phyloP scores from a whole-genome alignment of 1,284 basidiomycete genomes.

The Neonothopanus nambi region DNA sequence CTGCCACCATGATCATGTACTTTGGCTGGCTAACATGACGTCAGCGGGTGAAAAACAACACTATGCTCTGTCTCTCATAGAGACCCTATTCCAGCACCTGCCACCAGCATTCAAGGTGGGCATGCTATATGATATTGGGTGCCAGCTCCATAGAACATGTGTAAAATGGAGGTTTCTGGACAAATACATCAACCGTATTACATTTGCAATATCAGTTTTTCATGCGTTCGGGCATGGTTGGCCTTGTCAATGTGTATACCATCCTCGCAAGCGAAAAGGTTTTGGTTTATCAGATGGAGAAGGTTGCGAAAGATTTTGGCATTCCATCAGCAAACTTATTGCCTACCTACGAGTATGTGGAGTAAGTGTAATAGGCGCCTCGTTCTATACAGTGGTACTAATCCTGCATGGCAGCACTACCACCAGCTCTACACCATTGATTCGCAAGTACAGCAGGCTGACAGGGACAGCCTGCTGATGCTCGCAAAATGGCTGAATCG shows the following conservation, averaged over 20 bases:
- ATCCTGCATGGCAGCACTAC: conserved; percentile 8
- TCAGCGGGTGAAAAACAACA: conserved; percentile 31
- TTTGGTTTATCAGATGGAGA: conserved; percentile 36
- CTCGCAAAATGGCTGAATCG: conserved; percentile 22
- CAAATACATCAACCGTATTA: conserved; percentile 20
- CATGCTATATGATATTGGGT: conserved; percentile 31
- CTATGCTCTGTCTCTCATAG: conserved; percentile 26
- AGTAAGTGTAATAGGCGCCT: conserved; percentile 19
- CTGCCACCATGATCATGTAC: conserved; percentile 32
- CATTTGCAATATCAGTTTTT: conserved; percentile 30
- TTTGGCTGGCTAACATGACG: conserved; percentile 32
- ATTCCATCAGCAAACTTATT: conserved; percentile 27
- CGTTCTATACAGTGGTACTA: not conserved
- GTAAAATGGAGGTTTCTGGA: conserved; percentile 26
- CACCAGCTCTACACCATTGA: conserved; percentile 26
- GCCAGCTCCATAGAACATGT: conserved; percentile 24
- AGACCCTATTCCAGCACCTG: conserved; percentile 25
- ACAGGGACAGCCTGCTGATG: conserved; percentile 4
- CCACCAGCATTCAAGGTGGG: conserved; percentile 25
- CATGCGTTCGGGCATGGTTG: conserved; percentile 37
- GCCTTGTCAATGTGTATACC: conserved; percentile 32
- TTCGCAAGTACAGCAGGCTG: conserved; percentile 23
- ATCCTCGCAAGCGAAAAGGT: conserved; percentile 28
- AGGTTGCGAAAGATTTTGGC: conserved; percentile 37
- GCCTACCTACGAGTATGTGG: conserved; percentile 29